Percentiles rank a stretch among this genome's conserved stretches.
Evolutionary conservation across 164 flowering plant species (phyloP).

Genomic region (Aristolochia californica): DNA sequence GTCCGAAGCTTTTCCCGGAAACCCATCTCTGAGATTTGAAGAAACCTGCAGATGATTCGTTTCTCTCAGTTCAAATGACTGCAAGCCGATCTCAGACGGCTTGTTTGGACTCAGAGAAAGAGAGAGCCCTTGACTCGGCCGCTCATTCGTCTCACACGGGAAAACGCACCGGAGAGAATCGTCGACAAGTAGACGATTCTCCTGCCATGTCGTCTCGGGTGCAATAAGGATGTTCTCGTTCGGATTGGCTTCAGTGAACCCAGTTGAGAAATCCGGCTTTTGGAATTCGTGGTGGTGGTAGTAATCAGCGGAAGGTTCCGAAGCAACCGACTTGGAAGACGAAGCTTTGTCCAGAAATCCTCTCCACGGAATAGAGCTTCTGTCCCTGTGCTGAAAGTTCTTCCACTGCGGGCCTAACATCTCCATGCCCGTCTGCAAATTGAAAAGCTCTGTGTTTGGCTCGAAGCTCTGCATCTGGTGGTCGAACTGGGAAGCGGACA

Average conservation of each 20-base stretch:
- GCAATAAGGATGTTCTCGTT: conserved; percentile 27
- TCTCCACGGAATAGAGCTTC: conserved; percentile 23
- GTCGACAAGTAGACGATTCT: conserved; percentile 14
- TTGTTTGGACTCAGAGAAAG: conserved; percentile 53
- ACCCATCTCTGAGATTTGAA: conserved; percentile 22
- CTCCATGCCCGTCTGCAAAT: conserved; percentile 31
- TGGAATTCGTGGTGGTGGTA: conserved; percentile 14
- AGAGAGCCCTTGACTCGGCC: conserved; percentile 71
- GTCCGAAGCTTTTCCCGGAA: conserved; percentile 20
- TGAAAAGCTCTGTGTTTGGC: conserved; percentile 10
- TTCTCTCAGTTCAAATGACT: conserved; percentile 53
- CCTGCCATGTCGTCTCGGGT: conserved; percentile 12
- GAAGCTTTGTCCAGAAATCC: conserved; percentile 21
- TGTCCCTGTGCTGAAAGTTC: conserved; percentile 9
- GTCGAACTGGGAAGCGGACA: conserved; percentile 11
- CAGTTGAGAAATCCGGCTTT: conserved; percentile 10
- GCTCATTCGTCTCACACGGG: conserved; percentile 52
- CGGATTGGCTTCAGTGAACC: conserved; percentile 10
- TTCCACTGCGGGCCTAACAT: conserved; percentile 37
- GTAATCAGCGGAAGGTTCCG: conserved; percentile 7
- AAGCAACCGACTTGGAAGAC: conserved; percentile 20
- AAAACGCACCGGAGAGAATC: conserved; percentile 35
- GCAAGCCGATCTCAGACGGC: conserved; percentile 43
- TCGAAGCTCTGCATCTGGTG: conserved; percentile 8
- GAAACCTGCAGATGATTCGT: conserved; percentile 12